These are phyloP conservation scores for Boletus putidus DNA, from an alignment of 1,284 basidiomycete species.

Conservation along the genomic window DNA sequence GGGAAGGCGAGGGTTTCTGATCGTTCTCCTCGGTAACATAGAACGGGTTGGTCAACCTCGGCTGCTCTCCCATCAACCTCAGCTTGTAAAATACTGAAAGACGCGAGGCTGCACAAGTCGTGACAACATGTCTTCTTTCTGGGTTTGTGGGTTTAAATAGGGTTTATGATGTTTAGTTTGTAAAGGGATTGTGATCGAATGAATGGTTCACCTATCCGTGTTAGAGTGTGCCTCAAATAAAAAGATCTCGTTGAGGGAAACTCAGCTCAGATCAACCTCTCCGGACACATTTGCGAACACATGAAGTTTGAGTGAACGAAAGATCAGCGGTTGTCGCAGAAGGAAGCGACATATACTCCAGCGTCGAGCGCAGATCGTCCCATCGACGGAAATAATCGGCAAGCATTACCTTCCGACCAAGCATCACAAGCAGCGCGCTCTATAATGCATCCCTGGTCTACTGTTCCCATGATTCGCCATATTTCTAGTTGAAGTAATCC, in stretches of 20 bases:
- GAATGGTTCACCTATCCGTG: no score
- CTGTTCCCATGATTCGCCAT: slow-evolving; percentile 42
- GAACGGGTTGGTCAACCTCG: slow-evolving; percentile 19
- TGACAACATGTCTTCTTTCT: no score
- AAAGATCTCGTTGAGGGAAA: neutral
- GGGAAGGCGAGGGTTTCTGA: neutral
- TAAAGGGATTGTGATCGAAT: no score
- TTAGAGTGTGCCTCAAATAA: no score
- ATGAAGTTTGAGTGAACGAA: no score
- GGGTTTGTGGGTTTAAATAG: no score
- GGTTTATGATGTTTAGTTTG: no score
- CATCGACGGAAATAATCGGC: no score
- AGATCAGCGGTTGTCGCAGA: no score
- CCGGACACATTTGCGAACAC: neutral
- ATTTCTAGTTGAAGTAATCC: slow-evolving; percentile 73
- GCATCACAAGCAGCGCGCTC: neutral
- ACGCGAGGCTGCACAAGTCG: no score
- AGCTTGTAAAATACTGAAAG: neutral
- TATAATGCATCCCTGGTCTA: neutral
- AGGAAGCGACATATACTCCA: neutral
- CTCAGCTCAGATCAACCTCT: neutral
- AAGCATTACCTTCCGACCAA: neutral
- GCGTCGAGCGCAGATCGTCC: neutral
- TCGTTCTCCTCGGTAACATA: neutral
- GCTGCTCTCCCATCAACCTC: slow-evolving; percentile 18